A percentile compares a stretch with the other conserved stretches of the same genome.
Conservation (phyloP, 352 stramenopile genomes). For the Phytophthora citricola region DNA sequence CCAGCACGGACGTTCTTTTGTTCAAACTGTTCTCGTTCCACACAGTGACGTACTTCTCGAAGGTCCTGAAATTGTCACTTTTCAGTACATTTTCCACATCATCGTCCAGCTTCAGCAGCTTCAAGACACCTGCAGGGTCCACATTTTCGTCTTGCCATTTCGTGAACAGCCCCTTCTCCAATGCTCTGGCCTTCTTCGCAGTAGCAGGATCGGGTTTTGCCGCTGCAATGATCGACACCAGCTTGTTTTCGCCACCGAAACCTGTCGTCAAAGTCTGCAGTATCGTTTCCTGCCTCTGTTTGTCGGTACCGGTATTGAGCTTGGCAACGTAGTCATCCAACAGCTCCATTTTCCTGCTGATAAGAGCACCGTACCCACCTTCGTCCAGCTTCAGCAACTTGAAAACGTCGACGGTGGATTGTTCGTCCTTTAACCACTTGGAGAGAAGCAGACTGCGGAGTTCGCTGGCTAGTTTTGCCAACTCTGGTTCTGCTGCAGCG, state of each 20-base stretch:
- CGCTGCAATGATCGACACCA: background rate
- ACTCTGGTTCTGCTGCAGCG: background rate
- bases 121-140: background rate
- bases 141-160: background rate
- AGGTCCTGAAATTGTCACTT: constrained; percentile 2
- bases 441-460: no score
- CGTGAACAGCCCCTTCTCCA: background rate
- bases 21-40: constrained; percentile 3
- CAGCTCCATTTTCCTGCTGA: background rate
- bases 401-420: background rate
- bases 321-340: constrained; percentile 3
- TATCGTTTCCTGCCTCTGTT: background rate
- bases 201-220: background rate
- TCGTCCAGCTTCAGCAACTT: background rate
- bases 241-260: constrained; percentile 4
- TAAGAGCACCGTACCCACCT: background rate
- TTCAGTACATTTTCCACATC: constrained; percentile 1
- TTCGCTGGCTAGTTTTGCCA: background rate
- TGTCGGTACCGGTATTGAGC: background rate
- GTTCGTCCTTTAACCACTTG: background rate
- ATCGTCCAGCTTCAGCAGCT: background rate
- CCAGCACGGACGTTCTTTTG: background rate
- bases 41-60: constrained; percentile 4
- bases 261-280: constrained; percentile 7
- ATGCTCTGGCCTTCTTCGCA: background rate